phyloP scores from a whole-genome alignment of 495 filamentous ascomycete species.

The Letharia lupina region DNA sequence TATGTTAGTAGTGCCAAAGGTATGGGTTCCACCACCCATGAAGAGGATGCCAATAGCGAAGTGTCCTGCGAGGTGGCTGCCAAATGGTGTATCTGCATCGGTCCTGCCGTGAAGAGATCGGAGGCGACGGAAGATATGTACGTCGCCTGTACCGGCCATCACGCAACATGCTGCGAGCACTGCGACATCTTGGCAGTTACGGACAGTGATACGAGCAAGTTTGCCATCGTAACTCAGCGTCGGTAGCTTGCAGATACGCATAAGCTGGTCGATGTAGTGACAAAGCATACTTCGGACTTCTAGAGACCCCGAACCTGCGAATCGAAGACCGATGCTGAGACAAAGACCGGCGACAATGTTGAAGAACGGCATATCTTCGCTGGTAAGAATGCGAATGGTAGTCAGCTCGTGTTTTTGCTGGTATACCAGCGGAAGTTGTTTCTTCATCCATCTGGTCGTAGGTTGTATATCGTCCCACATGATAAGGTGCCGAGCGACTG shows the following conservation, averaged over 20 bases:
- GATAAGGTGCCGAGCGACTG: conserved; percentile 84
- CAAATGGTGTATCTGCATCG: conserved; percentile 76
- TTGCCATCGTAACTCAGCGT: conserved; percentile 69
- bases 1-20: conserved; percentile 81
- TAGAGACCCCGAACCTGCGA: conserved; percentile 69
- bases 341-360: conserved; percentile 87
- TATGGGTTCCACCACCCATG: conserved; percentile 82
- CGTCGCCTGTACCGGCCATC: conserved; percentile 92
- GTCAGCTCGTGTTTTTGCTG: conserved; percentile 45
- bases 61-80: conserved; percentile 86
- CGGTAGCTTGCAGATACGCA: conserved; percentile 62
- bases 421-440: conserved; percentile 62
- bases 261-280: conserved; percentile 79
- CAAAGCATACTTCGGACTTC: conserved; percentile 72
- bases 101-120: conserved; percentile 82
- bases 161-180: conserved; percentile 75
- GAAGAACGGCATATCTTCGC: conserved; percentile 80
- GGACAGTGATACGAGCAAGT: conserved; percentile 68
- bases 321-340: conserved; percentile 74
- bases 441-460: conserved; percentile 61
- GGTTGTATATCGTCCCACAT: conserved; percentile 81
- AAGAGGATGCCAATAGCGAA: conserved; percentile 88
- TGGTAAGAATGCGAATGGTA: conserved; percentile 48
- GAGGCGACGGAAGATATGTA: conserved; percentile 80
- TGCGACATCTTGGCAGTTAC: conserved; percentile 82